Base-by-base conservation (phyloP, 2,329 filamentous ascomycete genomes). In the Arthrocladium fulminans region DNA sequence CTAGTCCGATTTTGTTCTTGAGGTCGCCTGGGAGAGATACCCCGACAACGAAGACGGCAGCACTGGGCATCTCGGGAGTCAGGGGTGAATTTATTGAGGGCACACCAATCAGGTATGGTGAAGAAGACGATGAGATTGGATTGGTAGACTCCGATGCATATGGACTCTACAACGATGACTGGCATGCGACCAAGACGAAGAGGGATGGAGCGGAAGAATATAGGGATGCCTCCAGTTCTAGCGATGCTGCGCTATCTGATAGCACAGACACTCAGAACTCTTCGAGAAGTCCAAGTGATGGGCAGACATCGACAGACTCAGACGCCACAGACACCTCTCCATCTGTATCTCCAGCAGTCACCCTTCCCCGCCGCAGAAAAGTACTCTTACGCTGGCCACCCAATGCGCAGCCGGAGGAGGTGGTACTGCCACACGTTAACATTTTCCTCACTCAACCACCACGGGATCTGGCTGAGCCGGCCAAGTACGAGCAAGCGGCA, bases 1-100 rank as follows among this genome's bases (percentile, higher is more conserved):
- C 69, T 0, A 69, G 66, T 3, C 69, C 69, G 0, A 55, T 66
- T 3, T 52, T 71, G 5, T 68, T 71, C 42, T 61, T 72, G 7
- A 64, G 69, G 19, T 65, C 68, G 0, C 54, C 68, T 0, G 68
- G 67, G 0, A 61, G 64, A 44, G 65, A 69, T 37, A 64, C 64
- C 3, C 68, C 56, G 1, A 25, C 45, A 5, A 34, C 34, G 3
- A 48, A 32, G 10, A 51, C 48, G 2, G 39, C 50, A 1, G 44
- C 50, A 23, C 38, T 48, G 29, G 38, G 50, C n/a, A 27, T 45
- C 10, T 5, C 32, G 3, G 53, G 50, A n/a, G 35, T 54, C 20
- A n/a, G n/a, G n/a, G n/a, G n/a, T n/a, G 51, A 41, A 7, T 17
- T 51, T 20, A 47, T 52, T 25, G 46, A 54, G 9, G 22, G 22